Evolutionary conservation across 1,139 yeast species (phyloP).

Genomic region (Scheffersomyces stambukii): DNA sequence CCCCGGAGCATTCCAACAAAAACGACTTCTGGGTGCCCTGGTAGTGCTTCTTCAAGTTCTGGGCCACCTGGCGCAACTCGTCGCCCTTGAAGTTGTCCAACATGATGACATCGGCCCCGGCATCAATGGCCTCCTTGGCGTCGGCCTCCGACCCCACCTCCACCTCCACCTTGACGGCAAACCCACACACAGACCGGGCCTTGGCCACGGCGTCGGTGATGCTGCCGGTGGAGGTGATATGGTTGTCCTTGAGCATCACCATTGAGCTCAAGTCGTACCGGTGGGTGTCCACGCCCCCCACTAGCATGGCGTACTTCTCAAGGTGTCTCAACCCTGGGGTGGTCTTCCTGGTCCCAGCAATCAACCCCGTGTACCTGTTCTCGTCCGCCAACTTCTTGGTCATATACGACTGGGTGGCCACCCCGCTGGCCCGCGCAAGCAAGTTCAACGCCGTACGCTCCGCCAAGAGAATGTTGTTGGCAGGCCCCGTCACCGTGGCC

Average conservation of each 20-base stretch:
- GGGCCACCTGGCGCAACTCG: conserved; percentile 64
- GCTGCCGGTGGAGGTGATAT: conserved; percentile 87
- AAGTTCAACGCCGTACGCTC: conserved; percentile 86
- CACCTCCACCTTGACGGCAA: conserved; percentile 86
- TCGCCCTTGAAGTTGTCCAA: conserved; percentile 80
- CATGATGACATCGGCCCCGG: conserved; percentile 97
- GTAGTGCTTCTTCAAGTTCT: conserved; percentile 56
- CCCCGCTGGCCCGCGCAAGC: conserved; percentile 79
- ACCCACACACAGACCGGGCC: conserved; percentile 83
- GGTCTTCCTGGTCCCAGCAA: conserved; percentile 98
- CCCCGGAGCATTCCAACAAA: conserved; percentile 88
- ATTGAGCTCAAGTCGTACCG: conserved; percentile 86
- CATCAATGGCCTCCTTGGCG: conserved; percentile 86
- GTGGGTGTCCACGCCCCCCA: conserved; percentile 93
- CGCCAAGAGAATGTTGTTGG: conserved; percentile 70
- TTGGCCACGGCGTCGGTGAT: conserved; percentile 75
- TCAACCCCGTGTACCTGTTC: conserved; percentile 74
- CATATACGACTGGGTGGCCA: conserved; percentile 72
- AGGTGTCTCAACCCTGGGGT: conserved; percentile 88
- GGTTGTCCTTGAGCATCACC: conserved; percentile 97
- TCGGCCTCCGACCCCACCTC: conserved; percentile 82
- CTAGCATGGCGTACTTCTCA: conserved; percentile 92
- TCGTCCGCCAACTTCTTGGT: conserved; percentile 61
- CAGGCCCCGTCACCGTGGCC: conserved; percentile 79
- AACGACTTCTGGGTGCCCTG: conserved; percentile 47